Evolutionary conservation across 352 stramenopile species (phyloP), one percentile per base, ranked within the genome.

Genomic region (Phytophthora tentaculata): DNA sequence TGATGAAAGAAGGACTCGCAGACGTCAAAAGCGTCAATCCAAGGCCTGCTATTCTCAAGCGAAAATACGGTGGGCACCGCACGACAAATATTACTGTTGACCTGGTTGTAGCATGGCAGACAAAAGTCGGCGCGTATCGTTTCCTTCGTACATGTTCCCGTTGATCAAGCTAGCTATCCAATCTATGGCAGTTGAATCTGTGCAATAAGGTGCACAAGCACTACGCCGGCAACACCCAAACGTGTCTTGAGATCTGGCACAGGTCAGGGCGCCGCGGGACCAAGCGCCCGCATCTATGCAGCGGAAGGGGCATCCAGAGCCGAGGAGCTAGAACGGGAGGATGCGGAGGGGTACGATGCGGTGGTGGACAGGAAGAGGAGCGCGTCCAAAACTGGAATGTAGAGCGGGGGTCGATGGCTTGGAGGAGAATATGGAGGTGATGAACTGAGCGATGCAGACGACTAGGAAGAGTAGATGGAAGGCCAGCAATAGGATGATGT

Each of bases 11-110:
- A 3, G 32, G 37, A 22, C 41, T 23, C 23, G 37, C 5, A 60
- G 39, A 13, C 53, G 35, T 37, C 37, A 37, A 2, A 35, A 60
- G 16, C 35, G 22, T 5, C 53, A 60, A n/a, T 51, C 20, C 16
- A 60, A 60, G n/a, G 32, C 49, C 13, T 59, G 52, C 4, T 59
- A 39, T 59, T 22, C 6, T 49, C 19, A 59, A 58, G 32, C 52
- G 35, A 1, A 12, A 14, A 0, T 8, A 49, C 19, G 35, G 52
- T 6, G 19, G 49, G 47, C 52, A 35, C 12, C 52, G 20, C 3
- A 13, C 20, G 1, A 37, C 32, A 2, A 59, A 59, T n/a, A n/a
- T n/a, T 56, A 45, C 5, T 56, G 29, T 17, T 56, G 50, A 7
- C 0, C 26, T 8, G 28, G 17, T 2, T 56, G 50, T 5, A 56